Percentiles rank a stretch among this genome's conserved stretches.
Evolutionary conservation across 2,329 filamentous ascomycete genomes (phyloP).

Genomic region (Lachnellula occidentalis): DNA sequence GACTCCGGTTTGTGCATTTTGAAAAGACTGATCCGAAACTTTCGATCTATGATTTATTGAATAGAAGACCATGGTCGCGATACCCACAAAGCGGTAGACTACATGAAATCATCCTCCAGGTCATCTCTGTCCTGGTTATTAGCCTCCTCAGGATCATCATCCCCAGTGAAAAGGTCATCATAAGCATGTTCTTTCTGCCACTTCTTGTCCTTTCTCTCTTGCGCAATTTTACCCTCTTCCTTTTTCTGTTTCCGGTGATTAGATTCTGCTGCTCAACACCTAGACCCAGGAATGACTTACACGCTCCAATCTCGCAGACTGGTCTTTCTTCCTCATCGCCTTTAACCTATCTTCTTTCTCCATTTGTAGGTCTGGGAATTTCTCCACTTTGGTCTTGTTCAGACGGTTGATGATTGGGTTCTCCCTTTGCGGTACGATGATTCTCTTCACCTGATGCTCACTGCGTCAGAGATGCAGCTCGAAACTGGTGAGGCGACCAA

Average conservation of each 20-base stretch:
- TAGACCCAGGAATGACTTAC: conserved; percentile 39
- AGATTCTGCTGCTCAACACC: not conserved
- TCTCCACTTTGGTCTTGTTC: conserved; percentile 92
- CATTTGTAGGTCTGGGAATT: conserved; percentile 73
- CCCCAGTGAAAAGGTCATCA: conserved; percentile 82
- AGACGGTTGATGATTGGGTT: conserved; percentile 94
- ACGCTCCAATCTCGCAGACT: conserved; percentile 54
- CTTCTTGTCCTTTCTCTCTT: conserved; percentile 83
- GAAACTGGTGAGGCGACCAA: conserved; percentile 18
- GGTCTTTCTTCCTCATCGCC: conserved; percentile 67
- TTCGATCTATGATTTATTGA: not conserved
- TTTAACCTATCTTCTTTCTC: conserved; percentile 75
- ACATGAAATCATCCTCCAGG: conserved; percentile 94
- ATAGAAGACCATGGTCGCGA: too few relatives aligned
- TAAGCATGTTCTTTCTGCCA: conserved; percentile 98
- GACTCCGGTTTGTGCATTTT: too few relatives aligned
- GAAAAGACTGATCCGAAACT: too few relatives aligned
- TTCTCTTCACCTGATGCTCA: conserved; percentile 61
- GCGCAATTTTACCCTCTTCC: conserved; percentile 65
- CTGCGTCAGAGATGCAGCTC: not conserved
- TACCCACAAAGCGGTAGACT: conserved; percentile 26
- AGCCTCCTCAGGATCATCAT: conserved; percentile 69
- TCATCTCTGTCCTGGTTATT: conserved; percentile 78
- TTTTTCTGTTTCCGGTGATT: conserved; percentile 52
- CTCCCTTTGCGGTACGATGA: conserved; percentile 74